Percentiles rank a stretch among this genome's conserved stretches.
Evolutionary conservation across 2,329 filamentous ascomycete genomes (phyloP).

Genomic region (Hyphodiscus sp.): DNA sequence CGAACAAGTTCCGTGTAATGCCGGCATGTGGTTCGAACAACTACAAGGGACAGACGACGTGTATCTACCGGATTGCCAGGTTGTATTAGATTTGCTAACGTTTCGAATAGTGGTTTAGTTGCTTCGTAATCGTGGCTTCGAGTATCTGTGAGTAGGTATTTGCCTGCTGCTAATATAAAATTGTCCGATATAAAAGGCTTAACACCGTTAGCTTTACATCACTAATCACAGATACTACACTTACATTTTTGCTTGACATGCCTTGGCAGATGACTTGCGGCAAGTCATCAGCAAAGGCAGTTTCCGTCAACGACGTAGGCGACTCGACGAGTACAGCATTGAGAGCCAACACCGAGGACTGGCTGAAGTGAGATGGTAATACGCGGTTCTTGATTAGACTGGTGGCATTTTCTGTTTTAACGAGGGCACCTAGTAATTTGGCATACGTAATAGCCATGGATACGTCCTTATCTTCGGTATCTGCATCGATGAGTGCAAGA

Average conservation of each 20-base stretch:
- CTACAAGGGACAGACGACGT: conserved; percentile 77
- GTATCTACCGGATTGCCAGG: conserved; percentile 77
- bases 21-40: conserved; percentile 78
- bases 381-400: conserved; percentile 62
- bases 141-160: conserved; percentile 70
- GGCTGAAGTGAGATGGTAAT: conserved; percentile 68
- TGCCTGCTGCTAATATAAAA: conserved; percentile 81
- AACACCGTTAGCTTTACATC: conserved; percentile 9
- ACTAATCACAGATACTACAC: conserved; percentile 27
- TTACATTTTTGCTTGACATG: conserved; percentile 68
- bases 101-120: conserved; percentile 73
- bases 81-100: conserved; percentile 66
- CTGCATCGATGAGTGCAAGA: conserved; percentile 79
- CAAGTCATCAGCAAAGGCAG: conserved; percentile 64
- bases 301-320: conserved; percentile 59
- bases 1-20: conserved; percentile 73
- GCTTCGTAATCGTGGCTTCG: conserved; percentile 65
- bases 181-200: conserved; percentile 84
- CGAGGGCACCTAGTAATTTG: conserved; percentile 79
- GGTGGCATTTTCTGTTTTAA: conserved; percentile 70
- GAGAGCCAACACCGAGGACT: conserved; percentile 75
- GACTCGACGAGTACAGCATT: conserved; percentile 86
- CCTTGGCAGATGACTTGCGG: conserved; percentile 73
- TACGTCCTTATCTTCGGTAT: conserved; percentile 67
- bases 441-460: conserved; percentile 85